Base-by-base conservation (phyloP, 1,284 basidiomycete species). In the Marasmius fiardii region DNA sequence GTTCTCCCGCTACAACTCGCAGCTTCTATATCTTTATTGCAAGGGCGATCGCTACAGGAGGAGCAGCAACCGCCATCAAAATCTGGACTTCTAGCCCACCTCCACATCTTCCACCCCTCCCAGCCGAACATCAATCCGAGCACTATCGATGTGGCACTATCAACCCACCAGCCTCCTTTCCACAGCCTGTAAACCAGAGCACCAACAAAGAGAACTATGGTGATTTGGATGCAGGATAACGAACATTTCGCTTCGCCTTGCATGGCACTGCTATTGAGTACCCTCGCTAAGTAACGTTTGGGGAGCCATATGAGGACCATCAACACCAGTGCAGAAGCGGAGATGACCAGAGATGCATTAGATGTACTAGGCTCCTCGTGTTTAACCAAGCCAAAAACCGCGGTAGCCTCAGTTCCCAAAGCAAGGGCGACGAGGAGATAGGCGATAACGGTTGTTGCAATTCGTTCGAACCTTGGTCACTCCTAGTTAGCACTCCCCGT, bases 101-200 rank as follows among this genome's bases (percentile, higher is more conserved):
- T 59, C n/a, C 71, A 51, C 71, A 74, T 73, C 63, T 76, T 75
- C 53, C 64, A 34, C 2, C 74, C 74, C 48, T 77, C 74, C 68
- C 73, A 73, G 2, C 68, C 74, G 52, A 79, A 79, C 45, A 78
- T 54, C 4, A 74, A 3, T 4, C 69, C 71, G 12, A 79, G 65
- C 6, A 71, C 53, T 21, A 78, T 66, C 0, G 74, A 68, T 1
- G 78, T 77, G 11, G 71, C 70, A 8, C 70, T 62, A 55, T 78
- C 77, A 4, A 78, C 65, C 77, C 78, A 78, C 78, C 77, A 79
- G 0, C 77, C 77, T 12, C 71, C 71, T 0, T 59, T 53, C 76
- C 77, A 76, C 1, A 72, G 58, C 8, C 68, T 64, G 50, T 65
- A 76, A 16, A 74, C 37, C 34, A 58, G 26, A 4, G 53, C 26